Base-by-base conservation (phyloP, 2,329 filamentous ascomycete genomes). In the Fusarium subglutinans region DNA sequence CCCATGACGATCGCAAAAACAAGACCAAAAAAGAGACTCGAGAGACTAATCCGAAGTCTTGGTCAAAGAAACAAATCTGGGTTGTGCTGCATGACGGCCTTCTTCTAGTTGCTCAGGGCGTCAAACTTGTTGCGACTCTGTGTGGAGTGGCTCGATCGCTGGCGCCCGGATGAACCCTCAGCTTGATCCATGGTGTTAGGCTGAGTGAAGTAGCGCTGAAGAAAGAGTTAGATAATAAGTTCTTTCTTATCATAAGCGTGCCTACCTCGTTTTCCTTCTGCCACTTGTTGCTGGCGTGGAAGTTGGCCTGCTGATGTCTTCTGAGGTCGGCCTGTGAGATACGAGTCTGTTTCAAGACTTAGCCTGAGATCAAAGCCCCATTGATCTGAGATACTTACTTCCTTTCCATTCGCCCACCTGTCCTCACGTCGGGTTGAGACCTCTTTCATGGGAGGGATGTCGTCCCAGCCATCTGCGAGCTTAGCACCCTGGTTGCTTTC, bases 401-500 rank as follows among this genome's bases (percentile, higher is more conserved):
- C 68, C 12, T 74, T 70, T 3, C 72, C 33, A 35, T 77, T 80
- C 12, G 67, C 69, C 80, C 80, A 82, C 22, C 70, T 75, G 33
- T 70, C 72, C 5, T 63, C 54, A 17, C 65, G 43, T 24, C 63
- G 63, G 22, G 20, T 37, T 30, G 55, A 58, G 9, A 57, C 47
- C 15, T 51, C 33, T 4, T 37, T 33, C 11, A 48, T 26, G 11
- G 59, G 28, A 11, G 58, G 38, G 4, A 66, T 37, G 14, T 55
- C 30, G 14, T 50, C 63, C 73, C 70, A 73, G 13, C 72, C 51
- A 5, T 62, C 76, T 22, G 66, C 51, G 5, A 76, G 35, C 28
- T 71, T 71, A n/a, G 72, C 58, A 14, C 71, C 66, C 5, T 57
- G 22, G 22, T 55, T n/a, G 13, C 40, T 63, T 8, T 61, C 60